A percentile compares a stretch with the other conserved stretches of the same genome.
Conservation (phyloP, 2,329 filamentous ascomycete genomes). For the Sporothrix schenckii region DNA sequence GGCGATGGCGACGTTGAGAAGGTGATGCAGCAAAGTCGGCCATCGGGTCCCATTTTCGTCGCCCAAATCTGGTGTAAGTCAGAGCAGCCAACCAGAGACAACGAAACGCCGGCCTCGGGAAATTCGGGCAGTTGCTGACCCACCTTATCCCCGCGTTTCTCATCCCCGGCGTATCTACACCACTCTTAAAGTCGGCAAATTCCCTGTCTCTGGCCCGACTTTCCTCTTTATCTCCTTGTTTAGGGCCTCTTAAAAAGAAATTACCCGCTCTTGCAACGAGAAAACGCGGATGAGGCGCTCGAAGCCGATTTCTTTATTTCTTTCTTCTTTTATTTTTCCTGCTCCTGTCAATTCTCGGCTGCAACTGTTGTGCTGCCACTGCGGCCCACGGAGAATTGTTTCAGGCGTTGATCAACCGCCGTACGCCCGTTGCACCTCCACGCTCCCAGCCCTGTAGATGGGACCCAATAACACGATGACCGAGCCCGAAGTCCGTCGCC, state of each 20-base stretch:
- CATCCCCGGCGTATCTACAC: neutral
- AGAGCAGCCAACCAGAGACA: neutral
- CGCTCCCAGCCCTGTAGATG: neutral
- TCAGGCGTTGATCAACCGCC: neutral
- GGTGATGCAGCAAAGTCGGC: slow-evolving; percentile 1
- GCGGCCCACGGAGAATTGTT: neutral
- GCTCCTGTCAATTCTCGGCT: neutral
- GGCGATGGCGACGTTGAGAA: neutral
- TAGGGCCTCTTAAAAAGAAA: slow-evolving; percentile 4
- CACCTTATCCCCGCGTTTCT: slow-evolving; percentile 16
- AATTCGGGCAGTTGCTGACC: slow-evolving; percentile 1
- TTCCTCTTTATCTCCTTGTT: slow-evolving; percentile 7
- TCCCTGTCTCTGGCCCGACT: neutral
- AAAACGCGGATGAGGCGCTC: neutral
- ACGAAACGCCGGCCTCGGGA: slow-evolving; percentile 7
- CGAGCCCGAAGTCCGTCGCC: slow-evolving; percentile 34
- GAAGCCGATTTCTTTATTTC: slow-evolving; percentile 13
- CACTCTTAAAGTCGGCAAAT: slow-evolving; percentile 22
- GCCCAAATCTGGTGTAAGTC: slow-evolving; percentile 5
- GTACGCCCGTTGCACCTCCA: neutral
- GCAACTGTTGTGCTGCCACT: neutral
- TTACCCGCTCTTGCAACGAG: neutral
- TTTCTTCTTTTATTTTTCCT: neutral
- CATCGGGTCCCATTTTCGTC: neutral
- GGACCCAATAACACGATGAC: slow-evolving; percentile 21